These are phyloP conservation scores for Macrocybe gigantea DNA, from an alignment of 768 basidiomycete genomes.

Conservation along the genomic window DNA sequence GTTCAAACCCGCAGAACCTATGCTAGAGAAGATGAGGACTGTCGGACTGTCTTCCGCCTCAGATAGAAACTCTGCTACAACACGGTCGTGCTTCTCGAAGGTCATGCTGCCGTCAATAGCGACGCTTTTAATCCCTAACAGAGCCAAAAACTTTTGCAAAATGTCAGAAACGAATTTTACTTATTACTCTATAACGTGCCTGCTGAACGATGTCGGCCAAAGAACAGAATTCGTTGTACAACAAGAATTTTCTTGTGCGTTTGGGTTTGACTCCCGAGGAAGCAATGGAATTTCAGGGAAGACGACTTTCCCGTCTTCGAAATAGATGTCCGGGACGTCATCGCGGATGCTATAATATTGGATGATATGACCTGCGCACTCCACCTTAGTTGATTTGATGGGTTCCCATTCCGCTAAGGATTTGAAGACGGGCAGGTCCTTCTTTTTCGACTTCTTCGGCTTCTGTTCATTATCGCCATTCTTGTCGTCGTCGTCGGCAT, in stretches of 20 bases:
- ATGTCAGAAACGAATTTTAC: neutral
- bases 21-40: slow-evolving; percentile 10
- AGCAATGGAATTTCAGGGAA: slow-evolving; percentile 7
- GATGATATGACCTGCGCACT: slow-evolving; percentile 3
- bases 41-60: no score
- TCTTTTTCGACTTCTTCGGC: neutral
- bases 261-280: neutral
- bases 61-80: no score
- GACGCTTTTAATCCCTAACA: neutral
- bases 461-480: no score
- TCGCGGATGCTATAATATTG: slow-evolving; percentile 10
- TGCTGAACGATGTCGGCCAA: slow-evolving; percentile 10
- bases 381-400: slow-evolving; percentile 13
- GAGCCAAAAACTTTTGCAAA: neutral
- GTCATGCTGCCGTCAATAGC: no score
- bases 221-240: slow-evolving; percentile 17
- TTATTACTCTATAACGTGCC: slow-evolving; percentile 7
- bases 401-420: slow-evolving; percentile 9
- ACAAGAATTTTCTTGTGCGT: slow-evolving; percentile 6
- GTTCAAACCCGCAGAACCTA: slow-evolving; percentile 12
- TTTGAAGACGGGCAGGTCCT: slow-evolving; percentile 2
- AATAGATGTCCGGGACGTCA: slow-evolving; percentile 6
- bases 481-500: no score
- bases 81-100: no score
- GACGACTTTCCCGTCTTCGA: slow-evolving; percentile 9